A percentile compares a stretch with the other conserved stretches of the same genome.
phyloP scores from a whole-genome alignment of 257 asterid genomes.

The Nicotiana undulata region DNA sequence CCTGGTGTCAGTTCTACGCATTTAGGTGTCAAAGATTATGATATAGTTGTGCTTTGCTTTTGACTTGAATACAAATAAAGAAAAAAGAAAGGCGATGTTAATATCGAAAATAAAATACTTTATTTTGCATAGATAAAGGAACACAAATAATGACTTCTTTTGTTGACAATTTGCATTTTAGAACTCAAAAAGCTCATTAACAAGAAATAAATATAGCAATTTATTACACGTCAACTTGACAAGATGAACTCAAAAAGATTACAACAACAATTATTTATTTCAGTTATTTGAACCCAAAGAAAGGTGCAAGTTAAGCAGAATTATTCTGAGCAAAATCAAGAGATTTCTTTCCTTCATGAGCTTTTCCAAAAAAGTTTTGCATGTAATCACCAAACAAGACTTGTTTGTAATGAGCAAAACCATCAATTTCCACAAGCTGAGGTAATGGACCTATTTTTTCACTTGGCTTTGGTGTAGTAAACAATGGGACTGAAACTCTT shows the following conservation, averaged over 20 bases:
- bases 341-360: slow-evolving; percentile 32
- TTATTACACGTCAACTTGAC: not conserved
- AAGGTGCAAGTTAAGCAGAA: not conserved
- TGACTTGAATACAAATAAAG: not conserved
- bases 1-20: too few relatives aligned
- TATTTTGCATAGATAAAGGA: not conserved
- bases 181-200: not conserved
- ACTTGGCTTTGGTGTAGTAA: slow-evolving; percentile 20
- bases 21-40: not conserved
- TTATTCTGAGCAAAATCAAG: slow-evolving; percentile 18
- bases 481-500: slow-evolving; percentile 32
- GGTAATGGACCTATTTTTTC: slow-evolving; percentile 29
- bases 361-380: slow-evolving; percentile 24
- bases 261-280: not conserved
- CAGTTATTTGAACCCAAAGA: not conserved
- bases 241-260: not conserved
- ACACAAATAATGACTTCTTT: too few relatives aligned
- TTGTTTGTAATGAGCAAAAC: slow-evolving; percentile 20
- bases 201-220: not conserved
- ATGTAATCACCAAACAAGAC: slow-evolving; percentile 29
- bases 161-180: not conserved
- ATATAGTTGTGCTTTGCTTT: not conserved
- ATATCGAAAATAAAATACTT: not conserved
- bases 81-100: not conserved
- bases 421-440: slow-evolving; percentile 22